Conservation (phyloP, 148 eudicot genomes). For the Camellia lanceoleosa region DNA sequence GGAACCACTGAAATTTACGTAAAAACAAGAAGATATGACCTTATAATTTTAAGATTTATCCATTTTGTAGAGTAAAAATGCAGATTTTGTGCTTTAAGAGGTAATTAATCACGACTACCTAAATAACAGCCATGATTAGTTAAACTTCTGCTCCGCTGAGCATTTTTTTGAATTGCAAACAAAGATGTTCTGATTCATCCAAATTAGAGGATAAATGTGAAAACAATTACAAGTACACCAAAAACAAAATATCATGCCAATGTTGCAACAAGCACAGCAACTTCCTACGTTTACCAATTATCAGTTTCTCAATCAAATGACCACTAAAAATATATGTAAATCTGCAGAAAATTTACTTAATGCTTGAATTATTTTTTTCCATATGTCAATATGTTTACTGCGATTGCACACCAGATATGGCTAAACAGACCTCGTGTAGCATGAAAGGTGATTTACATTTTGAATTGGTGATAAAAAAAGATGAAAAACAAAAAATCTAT, state of each 20-base stretch:
- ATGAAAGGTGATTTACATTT: not conserved
- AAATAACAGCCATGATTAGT: not conserved
- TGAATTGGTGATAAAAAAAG: not conserved
- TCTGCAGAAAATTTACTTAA: not conserved
- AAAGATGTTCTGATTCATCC: not conserved
- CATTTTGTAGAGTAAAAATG: not conserved
- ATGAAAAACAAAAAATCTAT: not conserved
- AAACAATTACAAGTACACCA: not conserved
- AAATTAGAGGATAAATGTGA: not conserved
- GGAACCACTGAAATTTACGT: constrained; percentile 7
- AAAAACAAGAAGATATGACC: not conserved
- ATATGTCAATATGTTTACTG: not conserved
- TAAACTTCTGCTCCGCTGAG: not conserved
- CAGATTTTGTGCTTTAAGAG: constrained; percentile 4
- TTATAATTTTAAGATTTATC: not conserved
- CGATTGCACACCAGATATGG: not conserved
- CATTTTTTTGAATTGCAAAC: not conserved
- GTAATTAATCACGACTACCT: not conserved
- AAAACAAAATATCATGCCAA: not conserved
- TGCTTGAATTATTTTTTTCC: not conserved
- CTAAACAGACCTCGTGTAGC: not conserved
- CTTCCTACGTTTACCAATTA: not conserved
- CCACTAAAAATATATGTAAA: not conserved
- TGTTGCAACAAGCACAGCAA: not conserved
- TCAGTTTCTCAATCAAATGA: not conserved